Base-by-base conservation (phyloP, 1,139 yeast species). In the Sugiyamaella xylanicola region DNA sequence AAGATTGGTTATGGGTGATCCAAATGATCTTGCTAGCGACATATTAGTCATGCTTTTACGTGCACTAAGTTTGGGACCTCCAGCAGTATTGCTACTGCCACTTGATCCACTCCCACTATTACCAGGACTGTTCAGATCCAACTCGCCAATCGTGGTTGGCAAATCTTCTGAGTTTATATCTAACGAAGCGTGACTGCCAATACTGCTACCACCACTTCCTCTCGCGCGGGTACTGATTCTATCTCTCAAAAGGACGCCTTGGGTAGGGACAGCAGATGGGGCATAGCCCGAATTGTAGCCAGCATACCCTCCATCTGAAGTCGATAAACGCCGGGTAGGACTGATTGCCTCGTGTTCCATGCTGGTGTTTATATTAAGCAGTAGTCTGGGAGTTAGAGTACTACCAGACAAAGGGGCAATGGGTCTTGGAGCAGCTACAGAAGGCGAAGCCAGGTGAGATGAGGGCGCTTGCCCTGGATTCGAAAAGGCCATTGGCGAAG, bases 1-100 rank as follows among this genome's bases (percentile, higher is more conserved):
- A 22, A 61, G 22, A 4, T 58, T 58, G 46, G 60, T 59, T 40
- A 61, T 35, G 5, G 67, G 66, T 2, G 65, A 62, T 8, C 65
- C 58, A 50, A 47, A 51, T 13, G 61, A 55, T 25, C 54, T 45
- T 40, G 53, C 52, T 17, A 65, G 54, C n/a, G 56, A 42, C 29
- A 60, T 21, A 51, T 56, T 61, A 29, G 64, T 59, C 29, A 56
- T 51, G 40, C 66, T 62, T 32, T 52, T 59, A 2, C 66, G 48
- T 8, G 61, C 55, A 4, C 60, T 39, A 9, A 62, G 19, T 35
- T 45, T 27, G 8, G 17, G 21, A 7, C 39, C 46, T 2, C 35
- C 20, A 9, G 45, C 45, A 7, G 44, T 29, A 8, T 11, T 37
- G 32, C 45, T 40, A 29, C 45, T 37, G 7, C 47, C 43, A 20